phyloP scores from a whole-genome alignment of 129 eudicot species.

The Chrysanthemum seticuspe region DNA sequence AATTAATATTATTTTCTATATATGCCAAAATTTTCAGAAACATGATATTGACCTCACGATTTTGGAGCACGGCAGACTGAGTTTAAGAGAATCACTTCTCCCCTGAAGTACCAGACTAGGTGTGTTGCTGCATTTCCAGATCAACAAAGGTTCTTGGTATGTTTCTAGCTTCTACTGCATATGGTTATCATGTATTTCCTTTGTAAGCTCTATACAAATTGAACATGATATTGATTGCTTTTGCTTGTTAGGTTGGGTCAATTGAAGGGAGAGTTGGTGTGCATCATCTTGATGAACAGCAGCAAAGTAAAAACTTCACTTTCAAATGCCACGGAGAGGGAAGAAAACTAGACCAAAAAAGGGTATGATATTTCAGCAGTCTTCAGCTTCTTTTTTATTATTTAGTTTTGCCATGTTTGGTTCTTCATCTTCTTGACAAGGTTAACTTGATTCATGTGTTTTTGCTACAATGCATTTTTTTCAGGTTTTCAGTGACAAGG shows the following conservation, averaged over 20 bases:
- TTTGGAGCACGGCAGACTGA: conserved; percentile 53
- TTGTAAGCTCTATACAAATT: not conserved
- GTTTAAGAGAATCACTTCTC: conserved; percentile 84
- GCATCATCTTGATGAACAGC: conserved; percentile 91
- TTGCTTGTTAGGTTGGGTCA: conserved; percentile 76
- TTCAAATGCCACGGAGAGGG: conserved; percentile 97
- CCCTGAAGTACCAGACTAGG: conserved; percentile 91
- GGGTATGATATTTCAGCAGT: too few species aligned
- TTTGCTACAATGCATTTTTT: too few species aligned
- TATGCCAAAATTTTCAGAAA: too few species aligned
- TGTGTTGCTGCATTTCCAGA: conserved; percentile 98
- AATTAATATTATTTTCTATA: not conserved
- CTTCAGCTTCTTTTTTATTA: too few species aligned
- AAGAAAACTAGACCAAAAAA: too few species aligned
- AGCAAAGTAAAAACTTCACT: conserved; percentile 80
- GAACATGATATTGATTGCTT: not conserved
- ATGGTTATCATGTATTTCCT: not conserved
- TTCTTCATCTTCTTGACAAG: too few species aligned
- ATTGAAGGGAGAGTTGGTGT: conserved; percentile 99
- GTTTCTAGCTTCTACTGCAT: conserved; percentile 15
- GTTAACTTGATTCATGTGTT: too few species aligned
- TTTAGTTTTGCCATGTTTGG: too few species aligned
- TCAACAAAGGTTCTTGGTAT: conserved; percentile 93
- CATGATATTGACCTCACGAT: conserved; percentile 5
- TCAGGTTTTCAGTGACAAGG: too few species aligned